A percentile compares a stretch with the other conserved stretches of the same genome.
phyloP scores from a whole-genome alignment of 2,329 filamentous ascomycete genomes.

The Cladosporium cucumerinum region DNA sequence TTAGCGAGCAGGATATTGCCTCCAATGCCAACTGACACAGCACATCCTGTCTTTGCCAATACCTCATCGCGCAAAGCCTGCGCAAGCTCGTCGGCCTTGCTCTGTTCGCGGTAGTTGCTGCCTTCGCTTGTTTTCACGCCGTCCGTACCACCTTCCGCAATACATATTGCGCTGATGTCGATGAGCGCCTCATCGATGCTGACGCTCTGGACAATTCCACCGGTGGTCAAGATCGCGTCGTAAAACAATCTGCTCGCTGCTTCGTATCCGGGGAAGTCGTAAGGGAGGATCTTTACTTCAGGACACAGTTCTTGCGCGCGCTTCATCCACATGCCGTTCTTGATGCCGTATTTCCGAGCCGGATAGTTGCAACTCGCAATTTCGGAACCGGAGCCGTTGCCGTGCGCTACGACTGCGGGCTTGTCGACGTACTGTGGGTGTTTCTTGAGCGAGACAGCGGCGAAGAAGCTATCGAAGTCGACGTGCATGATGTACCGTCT shows the following conservation, averaged over 20 bases:
- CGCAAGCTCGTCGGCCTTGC: slow-evolving; percentile 71
- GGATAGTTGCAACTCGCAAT: slow-evolving; percentile 98
- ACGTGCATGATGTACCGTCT: slow-evolving; percentile 88
- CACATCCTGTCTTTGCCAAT: slow-evolving; percentile 72
- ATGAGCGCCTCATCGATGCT: slow-evolving; percentile 94
- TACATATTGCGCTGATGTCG: slow-evolving; percentile 71
- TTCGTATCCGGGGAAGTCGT: slow-evolving; percentile 94
- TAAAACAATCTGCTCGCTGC: slow-evolving; percentile 87
- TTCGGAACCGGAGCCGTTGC: slow-evolving; percentile 79
- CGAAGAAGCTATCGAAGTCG: slow-evolving; percentile 98
- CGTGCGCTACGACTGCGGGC: slow-evolving; percentile 85
- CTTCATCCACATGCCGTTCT: slow-evolving; percentile 99
- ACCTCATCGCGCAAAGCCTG: slow-evolving; percentile 64
- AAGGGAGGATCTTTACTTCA: slow-evolving; percentile 83
- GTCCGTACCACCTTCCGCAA: slow-evolving; percentile 62
- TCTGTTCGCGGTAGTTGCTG: slow-evolving; percentile 73
- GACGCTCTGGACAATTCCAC: slow-evolving; percentile 87
- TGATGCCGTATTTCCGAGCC: slow-evolving; percentile 79
- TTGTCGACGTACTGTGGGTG: slow-evolving; percentile 72
- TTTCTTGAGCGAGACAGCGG: slow-evolving; percentile 80
- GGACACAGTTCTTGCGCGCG: slow-evolving; percentile 77
- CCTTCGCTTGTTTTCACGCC: slow-evolving; percentile 64
- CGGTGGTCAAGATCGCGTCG: slow-evolving; percentile 72
- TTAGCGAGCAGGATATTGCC: slow-evolving; percentile 88
- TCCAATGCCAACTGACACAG: slow-evolving; percentile 90